Evolutionary conservation across 805 yeast species (phyloP).

Genomic region (Starmera caribaea): DNA sequence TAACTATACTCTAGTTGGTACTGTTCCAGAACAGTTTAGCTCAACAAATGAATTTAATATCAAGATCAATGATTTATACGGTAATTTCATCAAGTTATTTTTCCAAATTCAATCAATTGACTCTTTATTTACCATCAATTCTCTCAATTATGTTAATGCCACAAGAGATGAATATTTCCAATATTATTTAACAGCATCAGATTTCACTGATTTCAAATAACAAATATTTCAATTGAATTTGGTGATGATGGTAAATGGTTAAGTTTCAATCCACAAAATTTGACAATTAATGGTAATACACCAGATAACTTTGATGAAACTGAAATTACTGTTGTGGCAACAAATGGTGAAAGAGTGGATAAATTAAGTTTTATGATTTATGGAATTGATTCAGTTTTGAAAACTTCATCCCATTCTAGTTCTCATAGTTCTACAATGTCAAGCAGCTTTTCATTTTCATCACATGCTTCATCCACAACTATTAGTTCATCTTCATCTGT

Average conservation of each 20-base stretch:
- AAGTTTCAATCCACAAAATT: constrained; percentile 43
- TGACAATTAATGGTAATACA: constrained; percentile 59
- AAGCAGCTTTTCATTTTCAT: constrained; percentile 11
- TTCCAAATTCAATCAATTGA: constrained; percentile 44
- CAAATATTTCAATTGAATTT: constrained; percentile 37
- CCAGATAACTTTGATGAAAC: constrained; percentile 38
- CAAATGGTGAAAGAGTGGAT: constrained; percentile 25
- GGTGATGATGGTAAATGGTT: constrained; percentile 51
- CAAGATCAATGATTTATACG: constrained; percentile 47
- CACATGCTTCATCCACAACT: constrained; percentile 21
- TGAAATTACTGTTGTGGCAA: constrained; percentile 31
- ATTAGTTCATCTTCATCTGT: constrained; percentile 15
- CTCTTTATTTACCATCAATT: constrained; percentile 45
- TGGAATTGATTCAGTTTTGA: constrained; percentile 32
- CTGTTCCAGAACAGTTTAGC: constrained; percentile 38
- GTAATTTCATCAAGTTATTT: constrained; percentile 49
- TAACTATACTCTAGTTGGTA: constrained; percentile 40
- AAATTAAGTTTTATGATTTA: constrained; percentile 38
- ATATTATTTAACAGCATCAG: constrained; percentile 42
- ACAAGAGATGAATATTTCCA: constrained; percentile 53
- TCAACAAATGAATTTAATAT: constrained; percentile 38
- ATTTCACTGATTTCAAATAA: constrained; percentile 44
- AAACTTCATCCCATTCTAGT: constrained; percentile 19
- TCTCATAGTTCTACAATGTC: constrained; percentile 2
- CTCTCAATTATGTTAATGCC: constrained; percentile 54